Conservation (phyloP, 257 asterid species). For the Solanum chaucha region DNA sequence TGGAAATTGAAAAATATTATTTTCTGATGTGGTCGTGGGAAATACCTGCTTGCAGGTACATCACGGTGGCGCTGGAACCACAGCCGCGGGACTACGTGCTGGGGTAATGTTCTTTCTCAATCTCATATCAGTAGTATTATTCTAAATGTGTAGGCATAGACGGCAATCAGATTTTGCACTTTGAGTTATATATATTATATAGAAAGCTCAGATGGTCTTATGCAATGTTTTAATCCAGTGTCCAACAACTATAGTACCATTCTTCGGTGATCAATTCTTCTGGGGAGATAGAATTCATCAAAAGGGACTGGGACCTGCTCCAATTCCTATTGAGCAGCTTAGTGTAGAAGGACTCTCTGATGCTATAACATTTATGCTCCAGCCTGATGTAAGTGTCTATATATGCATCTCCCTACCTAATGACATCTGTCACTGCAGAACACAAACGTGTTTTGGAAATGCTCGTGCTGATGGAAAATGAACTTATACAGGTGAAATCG, state of each 20-base stretch:
- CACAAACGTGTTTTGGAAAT: background rate
- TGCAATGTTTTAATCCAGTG: slow-evolving; percentile 46
- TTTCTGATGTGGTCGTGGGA: background rate
- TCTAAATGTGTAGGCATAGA: background rate
- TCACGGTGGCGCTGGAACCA: slow-evolving; percentile 99
- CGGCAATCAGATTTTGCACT: background rate
- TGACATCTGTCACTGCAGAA: background rate
- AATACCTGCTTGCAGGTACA: slow-evolving; percentile 55
- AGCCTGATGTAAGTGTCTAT: slow-evolving; percentile 53
- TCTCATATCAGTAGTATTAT: background rate
- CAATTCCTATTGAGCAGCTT: slow-evolving; percentile 79
- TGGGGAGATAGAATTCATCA: slow-evolving; percentile 88
- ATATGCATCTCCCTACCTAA: background rate
- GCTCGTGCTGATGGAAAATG: background rate
- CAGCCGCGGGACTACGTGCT: slow-evolving; percentile 89
- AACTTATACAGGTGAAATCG: slow-evolving; percentile 56
- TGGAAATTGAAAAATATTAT: background rate
- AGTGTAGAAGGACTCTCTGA: slow-evolving; percentile 69
- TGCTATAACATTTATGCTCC: slow-evolving; percentile 89
- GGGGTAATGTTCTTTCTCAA: slow-evolving; percentile 44
- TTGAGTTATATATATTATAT: background rate
- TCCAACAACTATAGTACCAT: slow-evolving; percentile 93
- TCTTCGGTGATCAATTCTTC: slow-evolving; percentile 95
- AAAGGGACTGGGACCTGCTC: slow-evolving; percentile 78
- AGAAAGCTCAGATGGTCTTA: background rate